Evolutionary conservation across 345 rosid species (phyloP).

Genomic region (Adansonia digitata): DNA sequence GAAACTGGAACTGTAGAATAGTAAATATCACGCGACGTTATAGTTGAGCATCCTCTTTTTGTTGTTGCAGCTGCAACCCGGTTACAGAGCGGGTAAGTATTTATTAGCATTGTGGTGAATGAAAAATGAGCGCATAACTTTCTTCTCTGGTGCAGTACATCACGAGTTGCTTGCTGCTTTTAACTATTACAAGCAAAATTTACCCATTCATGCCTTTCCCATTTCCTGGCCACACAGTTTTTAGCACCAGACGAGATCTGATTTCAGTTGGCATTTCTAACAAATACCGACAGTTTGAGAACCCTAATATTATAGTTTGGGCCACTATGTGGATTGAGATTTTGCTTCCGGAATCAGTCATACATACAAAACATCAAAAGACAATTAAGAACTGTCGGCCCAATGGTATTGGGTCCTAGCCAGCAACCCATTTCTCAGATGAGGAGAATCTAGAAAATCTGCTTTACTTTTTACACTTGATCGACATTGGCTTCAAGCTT

Average conservation of each 20-base stretch:
- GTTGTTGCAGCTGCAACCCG: not conserved
- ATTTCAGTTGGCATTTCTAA: not conserved
- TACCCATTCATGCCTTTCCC: not conserved
- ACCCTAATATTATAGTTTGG: not conserved
- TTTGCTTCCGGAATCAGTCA: no score
- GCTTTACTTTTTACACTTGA: not conserved
- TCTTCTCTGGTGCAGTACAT: not conserved
- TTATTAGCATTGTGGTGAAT: conserved; percentile 2
- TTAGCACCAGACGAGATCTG: not conserved
- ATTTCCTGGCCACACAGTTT: not conserved
- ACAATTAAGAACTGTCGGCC: not conserved
- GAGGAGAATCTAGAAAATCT: not conserved
- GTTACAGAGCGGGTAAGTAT: not conserved
- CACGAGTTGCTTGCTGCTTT: conserved; percentile 6
- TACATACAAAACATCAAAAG: not conserved
- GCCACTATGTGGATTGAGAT: not conserved
- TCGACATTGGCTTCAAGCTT: no score
- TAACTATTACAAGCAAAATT: not conserved
- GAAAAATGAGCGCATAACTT: not conserved
- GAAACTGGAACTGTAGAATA: not conserved
- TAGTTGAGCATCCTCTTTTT: not conserved
- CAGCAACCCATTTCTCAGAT: not conserved
- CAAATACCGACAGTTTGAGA: not conserved
- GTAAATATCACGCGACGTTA: not conserved
- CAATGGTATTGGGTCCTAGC: not conserved